Percentiles rank a stretch among this genome's conserved stretches.
These are phyloP conservation scores for Hortaea werneckii DNA, from an alignment of 2,329 filamentous ascomycete genomes.

Conservation along the genomic window DNA sequence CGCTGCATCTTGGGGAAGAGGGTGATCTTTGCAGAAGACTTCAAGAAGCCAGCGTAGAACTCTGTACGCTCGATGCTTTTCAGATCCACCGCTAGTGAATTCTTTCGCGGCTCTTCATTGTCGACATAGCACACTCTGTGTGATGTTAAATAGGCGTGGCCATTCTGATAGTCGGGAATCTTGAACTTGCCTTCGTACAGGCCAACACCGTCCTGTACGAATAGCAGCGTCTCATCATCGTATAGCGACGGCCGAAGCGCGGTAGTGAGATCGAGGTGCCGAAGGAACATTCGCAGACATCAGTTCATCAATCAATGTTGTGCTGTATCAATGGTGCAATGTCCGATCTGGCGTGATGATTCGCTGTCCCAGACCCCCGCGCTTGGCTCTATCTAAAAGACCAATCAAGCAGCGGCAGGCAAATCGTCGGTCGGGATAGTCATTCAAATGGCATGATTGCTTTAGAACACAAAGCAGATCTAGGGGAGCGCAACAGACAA, in stretches of 20 bases:
- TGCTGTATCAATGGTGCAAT: not conserved
- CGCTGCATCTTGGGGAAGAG: constrained; percentile 75
- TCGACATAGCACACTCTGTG: constrained; percentile 95
- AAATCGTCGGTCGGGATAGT: too few species aligned
- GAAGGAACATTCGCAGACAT: constrained; percentile 74
- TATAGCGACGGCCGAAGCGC: constrained; percentile 86
- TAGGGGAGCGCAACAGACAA: too few species aligned
- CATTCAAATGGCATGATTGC: too few species aligned
- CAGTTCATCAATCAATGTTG: constrained; percentile 34
- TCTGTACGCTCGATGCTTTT: constrained; percentile 87
- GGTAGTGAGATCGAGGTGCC: constrained; percentile 89
- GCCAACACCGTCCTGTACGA: constrained; percentile 95
- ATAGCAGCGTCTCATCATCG: constrained; percentile 86
- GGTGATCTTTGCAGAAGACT: constrained; percentile 89
- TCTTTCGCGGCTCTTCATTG: constrained; percentile 70
- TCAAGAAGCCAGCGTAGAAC: constrained; percentile 86
- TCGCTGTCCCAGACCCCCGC: not conserved
- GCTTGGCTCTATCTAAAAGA: not conserved
- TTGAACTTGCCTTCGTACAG: constrained; percentile 98
- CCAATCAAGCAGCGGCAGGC: too few species aligned
- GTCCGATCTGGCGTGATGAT: not conserved
- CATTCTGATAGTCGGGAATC: constrained; percentile 85
- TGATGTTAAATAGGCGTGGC: constrained; percentile 91
- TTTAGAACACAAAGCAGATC: too few species aligned
- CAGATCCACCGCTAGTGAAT: constrained; percentile 75